phyloP scores from a whole-genome alignment of 805 yeast species.

The Candida broadrunensis region DNA sequence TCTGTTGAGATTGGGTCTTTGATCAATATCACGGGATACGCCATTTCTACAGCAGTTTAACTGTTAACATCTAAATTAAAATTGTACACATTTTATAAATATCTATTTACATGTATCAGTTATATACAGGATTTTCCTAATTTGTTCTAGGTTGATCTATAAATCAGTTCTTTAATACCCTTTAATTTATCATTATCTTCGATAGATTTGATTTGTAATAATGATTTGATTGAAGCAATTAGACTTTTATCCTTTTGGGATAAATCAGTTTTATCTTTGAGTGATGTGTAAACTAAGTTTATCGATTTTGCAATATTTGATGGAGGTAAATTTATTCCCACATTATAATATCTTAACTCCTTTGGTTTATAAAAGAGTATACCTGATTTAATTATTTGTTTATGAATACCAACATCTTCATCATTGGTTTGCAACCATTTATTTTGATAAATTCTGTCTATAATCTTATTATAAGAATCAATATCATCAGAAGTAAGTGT shows the following conservation, averaged over 20 bases:
- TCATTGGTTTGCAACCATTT: constrained; percentile 21
- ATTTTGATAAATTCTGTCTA: constrained; percentile 18
- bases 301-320: constrained; percentile 18
- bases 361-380: constrained; percentile 27
- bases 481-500: constrained; percentile 6
- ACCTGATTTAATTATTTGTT: constrained; percentile 23
- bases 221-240: constrained; percentile 13
- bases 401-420: constrained; percentile 18
- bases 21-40: constrained; percentile 9
- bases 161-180: constrained; percentile 9
- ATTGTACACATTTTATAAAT: neutral
- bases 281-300: constrained; percentile 16
- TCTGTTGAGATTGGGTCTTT: constrained; percentile 12
- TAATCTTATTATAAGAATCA: constrained; percentile 17
- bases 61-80: no score
- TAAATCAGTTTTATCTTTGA: constrained; percentile 14
- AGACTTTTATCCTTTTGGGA: constrained; percentile 14
- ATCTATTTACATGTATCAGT: neutral
- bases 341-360: constrained; percentile 15
- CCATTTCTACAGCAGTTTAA: no score
- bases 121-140: neutral
- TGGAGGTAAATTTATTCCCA: constrained; percentile 11
- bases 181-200: constrained; percentile 11
- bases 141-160: constrained; percentile 1
- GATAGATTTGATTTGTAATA: constrained; percentile 12